These are phyloP conservation scores for Pythium dissimile DNA, from an alignment of 352 stramenopile genomes.

Conservation along the genomic window DNA sequence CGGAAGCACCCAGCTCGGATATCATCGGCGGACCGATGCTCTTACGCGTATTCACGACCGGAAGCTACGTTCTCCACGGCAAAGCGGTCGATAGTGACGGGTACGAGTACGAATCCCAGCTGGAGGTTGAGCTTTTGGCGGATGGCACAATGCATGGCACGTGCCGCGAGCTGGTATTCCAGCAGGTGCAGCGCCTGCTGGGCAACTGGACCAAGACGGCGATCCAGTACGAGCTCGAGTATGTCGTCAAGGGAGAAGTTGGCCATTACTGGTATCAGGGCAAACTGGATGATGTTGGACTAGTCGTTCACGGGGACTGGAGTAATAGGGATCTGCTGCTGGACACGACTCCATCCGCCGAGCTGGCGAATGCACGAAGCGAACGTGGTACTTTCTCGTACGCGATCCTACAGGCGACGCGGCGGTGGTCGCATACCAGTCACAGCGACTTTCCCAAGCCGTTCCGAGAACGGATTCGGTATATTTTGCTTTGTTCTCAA, in stretches of 20 bases:
- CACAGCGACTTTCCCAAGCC: constrained; percentile 39
- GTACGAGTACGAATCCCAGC: constrained; percentile 69
- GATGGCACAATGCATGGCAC: constrained; percentile 34
- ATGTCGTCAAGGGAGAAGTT: constrained; percentile 56
- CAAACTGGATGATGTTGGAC: constrained; percentile 32
- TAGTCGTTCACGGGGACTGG: constrained; percentile 46
- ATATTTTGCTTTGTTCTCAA: constrained; percentile 44
- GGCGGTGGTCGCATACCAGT: constrained; percentile 44
- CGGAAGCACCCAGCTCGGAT: no score
- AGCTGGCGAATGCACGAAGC: constrained; percentile 15
- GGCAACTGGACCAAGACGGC: constrained; percentile 32
- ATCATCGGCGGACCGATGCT: no score
- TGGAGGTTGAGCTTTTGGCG: constrained; percentile 39
- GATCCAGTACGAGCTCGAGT: constrained; percentile 51
- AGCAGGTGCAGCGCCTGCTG: constrained; percentile 39
- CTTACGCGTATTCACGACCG: constrained; percentile 38
- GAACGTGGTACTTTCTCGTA: constrained; percentile 64
- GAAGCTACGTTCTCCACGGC: constrained; percentile 49
- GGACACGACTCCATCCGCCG: background rate
- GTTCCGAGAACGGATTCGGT: constrained; percentile 36
- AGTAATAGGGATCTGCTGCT: constrained; percentile 37
- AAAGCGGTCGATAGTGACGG: constrained; percentile 61
- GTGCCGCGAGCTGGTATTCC: constrained; percentile 54
- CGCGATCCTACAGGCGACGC: constrained; percentile 33
- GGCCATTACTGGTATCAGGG: constrained; percentile 52